These are phyloP conservation scores for Wakefieldia striispora DNA, from an alignment of 768 basidiomycete species.

Conservation along the genomic window DNA sequence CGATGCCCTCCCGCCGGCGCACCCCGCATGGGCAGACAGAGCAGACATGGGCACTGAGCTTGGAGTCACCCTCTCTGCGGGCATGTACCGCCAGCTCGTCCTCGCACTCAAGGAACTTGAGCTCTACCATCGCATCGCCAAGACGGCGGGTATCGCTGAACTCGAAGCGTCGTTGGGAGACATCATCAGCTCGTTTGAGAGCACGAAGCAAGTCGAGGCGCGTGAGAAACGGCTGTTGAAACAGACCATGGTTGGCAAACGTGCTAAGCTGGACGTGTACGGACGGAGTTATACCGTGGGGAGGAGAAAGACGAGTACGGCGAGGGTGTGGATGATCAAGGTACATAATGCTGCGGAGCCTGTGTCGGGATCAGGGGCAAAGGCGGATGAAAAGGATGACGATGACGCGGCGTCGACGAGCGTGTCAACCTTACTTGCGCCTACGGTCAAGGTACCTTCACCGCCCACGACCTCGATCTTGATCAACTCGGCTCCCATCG, in stretches of 20 bases:
- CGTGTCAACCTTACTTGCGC: conserved; percentile 18
- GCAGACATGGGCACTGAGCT: conserved; percentile 58
- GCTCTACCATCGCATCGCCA: conserved; percentile 42
- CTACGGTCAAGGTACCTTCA: conserved; percentile 15
- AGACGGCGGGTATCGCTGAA: conserved; percentile 31
- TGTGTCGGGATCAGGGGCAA: no score
- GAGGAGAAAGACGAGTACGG: conserved; percentile 84
- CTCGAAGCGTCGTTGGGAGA: conserved; percentile 61
- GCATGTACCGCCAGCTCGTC: conserved; percentile 66
- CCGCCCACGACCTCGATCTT: conserved; percentile 67
- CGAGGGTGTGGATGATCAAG: conserved; percentile 92
- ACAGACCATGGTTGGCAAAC: conserved; percentile 45
- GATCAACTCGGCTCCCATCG: conserved; percentile 80
- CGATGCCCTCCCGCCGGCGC: conserved; percentile 53
- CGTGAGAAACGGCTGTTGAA: conserved; percentile 29
- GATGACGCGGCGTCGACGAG: conserved; percentile 8
- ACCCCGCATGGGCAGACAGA: conserved; percentile 68
- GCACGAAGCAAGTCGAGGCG: conserved; percentile 53
- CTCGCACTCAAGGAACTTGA: conserved; percentile 65
- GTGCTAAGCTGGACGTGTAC: conserved; percentile 61
- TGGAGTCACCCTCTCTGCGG: conserved; percentile 57
- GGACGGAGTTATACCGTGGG: conserved; percentile 89
- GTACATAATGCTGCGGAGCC: conserved; percentile 40
- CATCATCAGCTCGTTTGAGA: conserved; percentile 63
- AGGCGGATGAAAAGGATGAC: conserved; percentile 3